Percentiles rank a stretch among this genome's conserved stretches.
Conservation (phyloP, 768 basidiomycete genomes). For the Lactifluus echinatus region DNA sequence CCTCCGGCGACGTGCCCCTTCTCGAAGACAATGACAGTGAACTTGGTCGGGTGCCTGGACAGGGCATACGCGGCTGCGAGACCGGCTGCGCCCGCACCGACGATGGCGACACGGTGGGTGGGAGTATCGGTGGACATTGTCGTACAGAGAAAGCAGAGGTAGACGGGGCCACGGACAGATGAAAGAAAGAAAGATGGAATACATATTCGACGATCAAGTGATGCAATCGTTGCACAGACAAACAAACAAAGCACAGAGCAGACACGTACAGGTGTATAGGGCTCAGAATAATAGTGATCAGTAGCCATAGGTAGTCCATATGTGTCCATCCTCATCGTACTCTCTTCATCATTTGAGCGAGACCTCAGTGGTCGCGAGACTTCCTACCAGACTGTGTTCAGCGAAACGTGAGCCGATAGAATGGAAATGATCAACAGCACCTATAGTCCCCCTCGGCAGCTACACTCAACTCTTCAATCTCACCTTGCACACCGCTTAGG, state of each 20-base stretch:
- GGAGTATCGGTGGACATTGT: background rate
- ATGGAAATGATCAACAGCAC: conserved; percentile 28
- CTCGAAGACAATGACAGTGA: conserved; percentile 28
- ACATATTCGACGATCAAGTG: conserved; percentile 10
- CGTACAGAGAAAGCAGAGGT: background rate
- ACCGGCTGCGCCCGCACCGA: conserved; percentile 21
- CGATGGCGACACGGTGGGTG: conserved; percentile 12
- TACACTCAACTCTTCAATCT: conserved; percentile 87
- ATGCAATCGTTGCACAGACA: conserved; percentile 1
- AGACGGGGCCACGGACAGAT: background rate
- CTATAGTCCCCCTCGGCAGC: conserved; percentile 95
- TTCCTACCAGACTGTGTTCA: conserved; percentile 42
- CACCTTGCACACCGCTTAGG: conserved; percentile 73
- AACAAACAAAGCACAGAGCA: conserved; percentile 9
- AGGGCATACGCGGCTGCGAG: conserved; percentile 31
- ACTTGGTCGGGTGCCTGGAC: conserved; percentile 27
- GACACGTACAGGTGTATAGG: conserved; percentile 9
- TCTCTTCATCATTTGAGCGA: conserved; percentile 27
- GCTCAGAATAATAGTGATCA: conserved; percentile 11
- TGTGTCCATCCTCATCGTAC: background rate
- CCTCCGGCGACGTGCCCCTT: conserved; percentile 26
- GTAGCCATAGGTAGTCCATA: conserved; percentile 9
- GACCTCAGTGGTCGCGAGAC: conserved; percentile 80
- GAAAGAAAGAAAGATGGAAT: conserved; percentile 2
- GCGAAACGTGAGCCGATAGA: background rate